Evolutionary conservation across 176 grass and related monocot genomes (phyloP), one percentile per base, ranked within the genome.

Genomic region (Cenchrus purpureus): DNA sequence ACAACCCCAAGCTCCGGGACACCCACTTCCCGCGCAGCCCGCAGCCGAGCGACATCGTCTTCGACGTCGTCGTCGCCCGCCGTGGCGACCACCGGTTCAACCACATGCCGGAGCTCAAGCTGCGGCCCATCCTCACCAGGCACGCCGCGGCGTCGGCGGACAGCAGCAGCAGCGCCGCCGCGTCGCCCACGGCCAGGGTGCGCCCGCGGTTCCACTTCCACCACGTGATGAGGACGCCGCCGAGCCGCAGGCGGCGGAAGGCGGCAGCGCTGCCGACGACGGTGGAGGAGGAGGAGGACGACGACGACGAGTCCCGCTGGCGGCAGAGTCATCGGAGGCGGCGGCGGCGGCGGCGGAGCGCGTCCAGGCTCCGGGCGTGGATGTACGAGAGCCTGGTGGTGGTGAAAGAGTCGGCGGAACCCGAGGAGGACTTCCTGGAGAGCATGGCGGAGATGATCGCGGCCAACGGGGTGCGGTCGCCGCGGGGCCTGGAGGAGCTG

Each of bases 391-490:
- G 88, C 85, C 60, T 92, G 49, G 78, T 92, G 53, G 87, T 97
- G 72, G 90, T 93, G 86, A 93, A 90, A 81, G 62, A 90, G 62
- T 95, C 95, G 4, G 74, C 83, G 4, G 84, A 93, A 14, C 95
- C 95, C 16, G 86, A 85, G 82, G 93, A 78, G 71, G 95, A 95
- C 81, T 97, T 97, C 71, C 40, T 90, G 78, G 92, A 83, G 73
- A 94, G 92, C 74, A 88, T 97, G 82, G 74, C 82, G 65, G 92
- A 95, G 79, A 95, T 97, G 95, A 91, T 97, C 73, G 68, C 81
- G 2, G 92, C 85, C 17, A 84, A 93, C 74, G 81, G 80, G 37
- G 85, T 93, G 49, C 62, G 89, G 0, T 68, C 82, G 84, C 50
- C 84, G 8, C 82, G 82, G 60, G 85, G 87, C 3, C 71, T 97